Evolutionary conservation across 2,329 filamentous ascomycete genomes (phyloP).

Genomic region (Colletotrichum costaricense): DNA sequence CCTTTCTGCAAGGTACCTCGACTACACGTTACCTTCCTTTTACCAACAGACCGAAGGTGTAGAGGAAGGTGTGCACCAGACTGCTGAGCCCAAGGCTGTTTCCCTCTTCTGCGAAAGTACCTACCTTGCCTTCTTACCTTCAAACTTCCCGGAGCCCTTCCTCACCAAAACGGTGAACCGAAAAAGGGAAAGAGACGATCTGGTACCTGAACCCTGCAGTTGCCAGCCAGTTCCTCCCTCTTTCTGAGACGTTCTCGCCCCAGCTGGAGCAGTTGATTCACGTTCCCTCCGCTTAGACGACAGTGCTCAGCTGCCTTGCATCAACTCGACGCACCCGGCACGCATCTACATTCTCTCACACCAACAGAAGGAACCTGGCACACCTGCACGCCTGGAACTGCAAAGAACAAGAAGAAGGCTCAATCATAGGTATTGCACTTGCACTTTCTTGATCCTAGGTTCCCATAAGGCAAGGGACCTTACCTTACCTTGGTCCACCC

Average conservation of each 20-base stretch:
- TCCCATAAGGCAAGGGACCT: background rate
- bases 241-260: slow-evolving; percentile 6
- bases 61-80: background rate
- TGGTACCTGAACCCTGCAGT: background rate
- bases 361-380: background rate
- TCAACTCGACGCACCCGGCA: slow-evolving; percentile 8
- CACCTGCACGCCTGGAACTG: too few species aligned
- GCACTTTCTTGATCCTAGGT: background rate
- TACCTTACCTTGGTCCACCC: background rate
- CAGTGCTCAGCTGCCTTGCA: slow-evolving; percentile 7
- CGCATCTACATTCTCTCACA: background rate
- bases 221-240: background rate
- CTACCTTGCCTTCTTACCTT: background rate
- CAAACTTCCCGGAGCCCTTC: background rate
- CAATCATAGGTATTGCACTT: background rate
- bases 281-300: slow-evolving; percentile 29
- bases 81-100: background rate
- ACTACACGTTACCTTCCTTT: background rate
- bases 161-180: background rate
- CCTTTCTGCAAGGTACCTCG: background rate
- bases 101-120: background rate
- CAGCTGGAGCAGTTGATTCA: slow-evolving; percentile 4
- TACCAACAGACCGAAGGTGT: background rate
- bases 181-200: background rate
- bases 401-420: background rate